phyloP scores from a whole-genome alignment of 345 rosid species.

The Eucalyptus coolabah region DNA sequence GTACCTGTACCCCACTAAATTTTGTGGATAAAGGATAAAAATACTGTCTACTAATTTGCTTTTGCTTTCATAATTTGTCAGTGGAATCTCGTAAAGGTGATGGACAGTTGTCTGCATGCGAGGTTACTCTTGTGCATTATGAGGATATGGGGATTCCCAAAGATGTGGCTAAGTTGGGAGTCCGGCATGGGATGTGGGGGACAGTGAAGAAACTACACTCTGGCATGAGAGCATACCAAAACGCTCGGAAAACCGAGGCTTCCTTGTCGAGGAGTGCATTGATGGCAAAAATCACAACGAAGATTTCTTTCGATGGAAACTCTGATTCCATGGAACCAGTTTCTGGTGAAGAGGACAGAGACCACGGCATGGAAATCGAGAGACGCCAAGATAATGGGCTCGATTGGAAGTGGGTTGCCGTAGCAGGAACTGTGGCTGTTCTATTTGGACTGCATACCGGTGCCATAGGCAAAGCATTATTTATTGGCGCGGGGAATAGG shows the following conservation, averaged over 20 bases:
- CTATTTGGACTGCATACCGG: slow-evolving; percentile 71
- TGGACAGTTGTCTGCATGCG: slow-evolving; percentile 74
- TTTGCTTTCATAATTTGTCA: slow-evolving; percentile 8
- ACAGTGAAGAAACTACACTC: slow-evolving; percentile 78
- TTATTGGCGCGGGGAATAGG: slow-evolving; percentile 83
- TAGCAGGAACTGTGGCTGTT: slow-evolving; percentile 77
- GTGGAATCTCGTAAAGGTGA: slow-evolving; percentile 89
- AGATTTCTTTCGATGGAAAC: slow-evolving; percentile 27
- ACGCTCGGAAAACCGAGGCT: slow-evolving; percentile 42
- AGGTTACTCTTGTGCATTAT: slow-evolving; percentile 72
- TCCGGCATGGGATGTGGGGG: slow-evolving; percentile 99
- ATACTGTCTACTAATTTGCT: neutral
- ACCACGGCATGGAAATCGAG: neutral
- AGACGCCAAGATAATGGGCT: slow-evolving; percentile 37
- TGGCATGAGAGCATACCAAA: slow-evolving; percentile 80
- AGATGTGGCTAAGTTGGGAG: slow-evolving; percentile 90
- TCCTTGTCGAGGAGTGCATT: slow-evolving; percentile 57
- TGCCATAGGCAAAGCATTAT: slow-evolving; percentile 54
- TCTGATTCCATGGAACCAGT: slow-evolving; percentile 23
- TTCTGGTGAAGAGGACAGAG: slow-evolving; percentile 24
- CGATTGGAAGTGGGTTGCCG: slow-evolving; percentile 85
- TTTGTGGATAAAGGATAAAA: neutral
- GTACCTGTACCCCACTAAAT: neutral
- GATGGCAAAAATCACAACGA: slow-evolving; percentile 66
- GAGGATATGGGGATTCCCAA: slow-evolving; percentile 99